phyloP scores from a whole-genome alignment of 2,329 filamentous ascomycete species.

The Fusarium papillatum region DNA sequence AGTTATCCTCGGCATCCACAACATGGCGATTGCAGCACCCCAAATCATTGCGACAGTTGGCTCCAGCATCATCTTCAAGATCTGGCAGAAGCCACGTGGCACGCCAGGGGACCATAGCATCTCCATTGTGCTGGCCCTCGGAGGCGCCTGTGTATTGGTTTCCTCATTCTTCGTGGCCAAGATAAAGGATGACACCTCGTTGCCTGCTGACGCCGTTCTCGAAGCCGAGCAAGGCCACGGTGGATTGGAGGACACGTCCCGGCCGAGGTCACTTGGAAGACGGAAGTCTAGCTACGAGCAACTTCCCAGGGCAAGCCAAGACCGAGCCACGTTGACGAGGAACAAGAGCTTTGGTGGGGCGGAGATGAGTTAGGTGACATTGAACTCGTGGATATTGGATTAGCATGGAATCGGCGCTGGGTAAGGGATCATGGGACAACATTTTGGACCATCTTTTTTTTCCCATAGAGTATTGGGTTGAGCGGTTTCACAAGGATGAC shows the following conservation, averaged over 20 bases:
- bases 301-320: slow-evolving; percentile 57
- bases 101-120: slow-evolving; percentile 89
- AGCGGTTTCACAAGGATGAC: slow-evolving; percentile 7
- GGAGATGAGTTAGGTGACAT: slow-evolving; percentile 49
- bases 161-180: slow-evolving; percentile 80
- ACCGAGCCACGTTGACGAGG: slow-evolving; percentile 61
- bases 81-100: slow-evolving; percentile 89
- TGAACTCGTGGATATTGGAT: not conserved
- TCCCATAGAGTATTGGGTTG: slow-evolving; percentile 12
- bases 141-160: slow-evolving; percentile 82
- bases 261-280: slow-evolving; percentile 43
- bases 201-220: slow-evolving; percentile 53
- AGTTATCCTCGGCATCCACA: slow-evolving; percentile 94
- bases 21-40: slow-evolving; percentile 92
- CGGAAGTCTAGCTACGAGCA: slow-evolving; percentile 58
- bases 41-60: slow-evolving; percentile 92
- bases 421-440: slow-evolving; percentile 10
- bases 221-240: slow-evolving; percentile 59
- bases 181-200: slow-evolving; percentile 71
- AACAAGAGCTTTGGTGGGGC: slow-evolving; percentile 64
- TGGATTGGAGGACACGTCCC: slow-evolving; percentile 46
- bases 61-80: slow-evolving; percentile 86
- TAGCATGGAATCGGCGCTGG: slow-evolving; percentile 21
- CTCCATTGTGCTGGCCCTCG: slow-evolving; percentile 87
- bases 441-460: slow-evolving; percentile 22